phyloP scores from a whole-genome alignment of 1,284 basidiomycete species.

The Tylopilus sp. region DNA sequence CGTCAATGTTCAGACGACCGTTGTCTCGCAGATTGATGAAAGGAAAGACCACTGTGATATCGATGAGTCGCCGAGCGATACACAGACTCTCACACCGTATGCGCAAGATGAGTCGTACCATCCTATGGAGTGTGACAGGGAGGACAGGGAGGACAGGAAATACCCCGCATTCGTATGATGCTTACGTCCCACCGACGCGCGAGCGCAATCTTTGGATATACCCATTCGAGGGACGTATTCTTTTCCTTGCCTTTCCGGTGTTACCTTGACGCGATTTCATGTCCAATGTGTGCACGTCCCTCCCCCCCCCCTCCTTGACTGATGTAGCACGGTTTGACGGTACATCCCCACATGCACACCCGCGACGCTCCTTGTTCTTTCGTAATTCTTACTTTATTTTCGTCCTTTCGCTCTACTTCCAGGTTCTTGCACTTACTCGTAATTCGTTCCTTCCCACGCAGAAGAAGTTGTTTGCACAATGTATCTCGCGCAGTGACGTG shows the following conservation, averaged over 20 bases:
- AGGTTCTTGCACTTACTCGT: constrained; percentile 3
- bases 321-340: constrained; percentile 6
- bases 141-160: constrained; percentile 25
- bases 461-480: constrained; percentile 2
- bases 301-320: constrained; percentile 4
- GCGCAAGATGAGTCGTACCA: constrained; percentile 21
- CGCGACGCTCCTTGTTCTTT: not conserved
- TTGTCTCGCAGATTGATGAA: constrained; percentile 34
- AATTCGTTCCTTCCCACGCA: not conserved
- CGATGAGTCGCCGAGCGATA: constrained; percentile 11
- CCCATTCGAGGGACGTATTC: constrained; percentile 1
- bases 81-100: constrained; percentile 19
- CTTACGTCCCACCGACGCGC: not conserved
- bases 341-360: not conserved
- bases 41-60: constrained; percentile 25
- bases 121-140: constrained; percentile 22
- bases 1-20: constrained; percentile 34
- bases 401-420: constrained; percentile 7
- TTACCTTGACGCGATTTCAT: not conserved
- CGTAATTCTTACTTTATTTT: constrained; percentile 2
- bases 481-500: constrained; percentile 1
- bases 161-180: constrained; percentile 17
- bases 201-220: constrained; percentile 10
- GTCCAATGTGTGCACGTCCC: not conserved
- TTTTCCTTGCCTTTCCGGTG: not conserved